Base-by-base conservation (phyloP, 805 yeast genomes). In the Henningerozyma blattae region DNA sequence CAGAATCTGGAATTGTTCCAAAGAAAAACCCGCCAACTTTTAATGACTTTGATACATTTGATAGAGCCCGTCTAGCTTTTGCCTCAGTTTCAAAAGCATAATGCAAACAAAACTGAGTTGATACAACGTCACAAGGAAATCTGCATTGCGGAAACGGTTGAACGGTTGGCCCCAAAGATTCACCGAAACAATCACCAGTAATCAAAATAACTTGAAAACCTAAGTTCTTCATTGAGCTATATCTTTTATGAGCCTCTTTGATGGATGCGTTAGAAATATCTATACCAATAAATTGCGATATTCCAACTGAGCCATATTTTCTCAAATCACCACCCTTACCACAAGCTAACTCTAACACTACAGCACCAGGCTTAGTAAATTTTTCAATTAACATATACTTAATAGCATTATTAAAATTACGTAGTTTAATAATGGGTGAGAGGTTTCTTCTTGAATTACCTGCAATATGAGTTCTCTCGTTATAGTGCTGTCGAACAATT, bases 241-340 rank as follows among this genome's bases (percentile, higher is more conserved):
- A 89, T 46, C 99, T 67, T 25, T 73, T 70, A 35, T 72, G 72
- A 1, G 96, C 97, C 52, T 91, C 95, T 33, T 69, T 65, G 33
- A 91, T 76, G 5, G 95, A 82, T 3, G 79, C 78, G 54, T 87
- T 91, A 15, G 95, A 86, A 29, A 91, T 77, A 58, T 91, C 99
- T 19, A 91, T 68, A 2, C 98, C 98, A 35, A 87, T 75, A 44
- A 81, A 83, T 31, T 86, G 87, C 16, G 72, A 68, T 3, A 84
- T 70, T 15, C 71, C 63, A 1, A 84, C 79, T 45, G 73, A 73
- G 33, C 77, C 81, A 76, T 94, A 89, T 54, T 91, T 91, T 46
- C 80, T 74, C 48, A 91, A 61, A 60, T 91, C 99, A 18, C 99
- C 99, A 34, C 99, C 99, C 55, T 91, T 93, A 12, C 99, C 99